phyloP scores from a whole-genome alignment of 2,329 filamentous ascomycete genomes.

The Epichloe sibirici region DNA sequence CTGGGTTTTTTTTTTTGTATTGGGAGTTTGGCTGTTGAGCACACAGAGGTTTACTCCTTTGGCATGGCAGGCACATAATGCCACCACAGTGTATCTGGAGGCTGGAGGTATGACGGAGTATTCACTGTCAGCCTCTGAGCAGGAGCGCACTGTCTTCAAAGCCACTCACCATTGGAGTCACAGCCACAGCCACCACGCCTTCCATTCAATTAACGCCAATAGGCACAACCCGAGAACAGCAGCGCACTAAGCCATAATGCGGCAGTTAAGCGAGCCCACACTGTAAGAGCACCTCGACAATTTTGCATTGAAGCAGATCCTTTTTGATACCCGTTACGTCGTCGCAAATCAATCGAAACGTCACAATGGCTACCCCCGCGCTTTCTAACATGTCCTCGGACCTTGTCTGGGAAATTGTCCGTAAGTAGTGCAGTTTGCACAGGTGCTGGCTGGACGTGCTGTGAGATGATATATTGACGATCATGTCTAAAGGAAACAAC shows the following conservation, averaged over 20 bases:
- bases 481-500: slow-evolving; percentile 51
- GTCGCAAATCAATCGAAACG: slow-evolving; percentile 20
- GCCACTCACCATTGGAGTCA: neutral
- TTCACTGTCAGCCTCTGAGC: neutral
- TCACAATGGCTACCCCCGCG: slow-evolving; percentile 43
- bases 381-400: slow-evolving; percentile 73
- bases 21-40: neutral
- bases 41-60: neutral
- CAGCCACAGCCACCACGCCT: neutral
- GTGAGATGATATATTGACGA: neutral
- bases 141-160: neutral
- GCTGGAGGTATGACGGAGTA: neutral
- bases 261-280: slow-evolving; percentile 31
- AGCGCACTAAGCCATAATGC: slow-evolving; percentile 16
- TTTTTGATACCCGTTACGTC: slow-evolving; percentile 9
- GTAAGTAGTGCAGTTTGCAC: slow-evolving; percentile 50
- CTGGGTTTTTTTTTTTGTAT: neutral
- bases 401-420: slow-evolving; percentile 88
- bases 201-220: slow-evolving; percentile 11
- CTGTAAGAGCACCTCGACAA: slow-evolving; percentile 16
- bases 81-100: neutral
- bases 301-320: slow-evolving; percentile 15
- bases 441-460: neutral
- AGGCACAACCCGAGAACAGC: slow-evolving; percentile 7
- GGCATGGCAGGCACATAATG: slow-evolving; percentile 5